phyloP scores from a whole-genome alignment of 805 yeast genomes.

The Yarrowia divulgata region DNA sequence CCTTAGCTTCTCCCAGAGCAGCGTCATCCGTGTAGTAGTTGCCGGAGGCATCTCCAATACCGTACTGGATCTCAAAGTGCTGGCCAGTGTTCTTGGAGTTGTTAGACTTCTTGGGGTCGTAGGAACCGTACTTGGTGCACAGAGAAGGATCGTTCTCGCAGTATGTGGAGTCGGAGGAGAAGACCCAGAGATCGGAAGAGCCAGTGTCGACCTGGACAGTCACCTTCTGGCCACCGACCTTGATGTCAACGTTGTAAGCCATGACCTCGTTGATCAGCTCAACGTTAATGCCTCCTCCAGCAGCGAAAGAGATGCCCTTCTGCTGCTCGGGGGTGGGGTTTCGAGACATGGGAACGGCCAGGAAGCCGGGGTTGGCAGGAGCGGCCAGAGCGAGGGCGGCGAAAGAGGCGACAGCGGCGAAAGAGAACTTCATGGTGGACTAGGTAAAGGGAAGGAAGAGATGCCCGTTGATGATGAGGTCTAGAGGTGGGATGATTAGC shows the following conservation, averaged over 20 bases:
- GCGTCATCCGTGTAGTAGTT: slow-evolving; percentile 67
- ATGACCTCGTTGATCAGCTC: slow-evolving; percentile 41
- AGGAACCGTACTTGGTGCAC: background rate
- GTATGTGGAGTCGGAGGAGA: slow-evolving; percentile 56
- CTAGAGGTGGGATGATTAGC: background rate
- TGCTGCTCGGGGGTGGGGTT: background rate
- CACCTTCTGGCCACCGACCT: slow-evolving; percentile 59
- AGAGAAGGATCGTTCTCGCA: slow-evolving; percentile 40
- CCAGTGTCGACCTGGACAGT: slow-evolving; percentile 72
- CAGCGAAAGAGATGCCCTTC: slow-evolving; percentile 5
- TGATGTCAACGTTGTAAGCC: slow-evolving; percentile 46
- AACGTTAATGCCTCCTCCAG: slow-evolving; percentile 15
- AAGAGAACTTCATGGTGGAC: slow-evolving; percentile 21
- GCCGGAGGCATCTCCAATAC: slow-evolving; percentile 58
- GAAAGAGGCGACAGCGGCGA: slow-evolving; percentile 6
- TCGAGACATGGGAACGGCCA: slow-evolving; percentile 20
- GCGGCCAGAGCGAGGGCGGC: slow-evolving; percentile 22
- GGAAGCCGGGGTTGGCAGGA: slow-evolving; percentile 20
- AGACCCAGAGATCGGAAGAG: slow-evolving; percentile 74
- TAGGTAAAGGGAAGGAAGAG: background rate
- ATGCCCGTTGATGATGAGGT: slow-evolving; percentile 1
- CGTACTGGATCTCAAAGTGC: slow-evolving; percentile 43
- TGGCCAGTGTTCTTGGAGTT: slow-evolving; percentile 42
- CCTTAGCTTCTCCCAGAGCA: slow-evolving; percentile 56
- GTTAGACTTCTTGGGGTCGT: slow-evolving; percentile 38